These are phyloP conservation scores for Metschnikowia anglica DNA, from an alignment of 805 yeast genomes.

Conservation along the genomic window DNA sequence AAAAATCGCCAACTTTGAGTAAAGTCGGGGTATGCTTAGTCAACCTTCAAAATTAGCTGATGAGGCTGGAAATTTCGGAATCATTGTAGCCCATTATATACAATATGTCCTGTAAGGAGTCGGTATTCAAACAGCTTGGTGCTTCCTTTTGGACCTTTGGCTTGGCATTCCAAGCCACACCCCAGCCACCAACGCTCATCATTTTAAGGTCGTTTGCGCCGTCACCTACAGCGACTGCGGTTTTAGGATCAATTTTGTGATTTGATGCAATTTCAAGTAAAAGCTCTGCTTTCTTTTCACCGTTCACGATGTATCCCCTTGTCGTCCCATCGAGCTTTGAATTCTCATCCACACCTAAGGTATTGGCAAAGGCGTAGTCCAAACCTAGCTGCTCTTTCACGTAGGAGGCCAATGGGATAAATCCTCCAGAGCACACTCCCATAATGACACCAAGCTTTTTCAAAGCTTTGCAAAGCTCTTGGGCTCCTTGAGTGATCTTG, in stretches of 20 bases:
- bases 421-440: conserved; percentile 95
- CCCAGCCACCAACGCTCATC: conserved; percentile 91
- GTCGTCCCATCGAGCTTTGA: conserved; percentile 73
- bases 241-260: conserved; percentile 49
- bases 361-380: conserved; percentile 89
- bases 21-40: no score
- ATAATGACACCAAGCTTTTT: conserved; percentile 60
- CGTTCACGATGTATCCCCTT: conserved; percentile 81
- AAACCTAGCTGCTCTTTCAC: conserved; percentile 66
- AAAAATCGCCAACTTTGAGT: no score
- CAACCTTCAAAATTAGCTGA: conserved; percentile 5
- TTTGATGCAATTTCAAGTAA: conserved; percentile 58
- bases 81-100: conserved; percentile 78
- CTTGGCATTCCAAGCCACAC: conserved; percentile 97
- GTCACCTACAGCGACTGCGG: conserved; percentile 87
- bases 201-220: conserved; percentile 95
- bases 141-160: conserved; percentile 86
- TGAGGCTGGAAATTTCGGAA: conserved; percentile 42
- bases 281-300: conserved; percentile 74
- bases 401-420: conserved; percentile 79
- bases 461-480: conserved; percentile 63
- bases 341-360: conserved; percentile 43
- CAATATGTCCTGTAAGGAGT: conserved; percentile 69
- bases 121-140: conserved; percentile 75
- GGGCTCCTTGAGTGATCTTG: conserved; percentile 81